phyloP scores from a whole-genome alignment of 768 basidiomycete genomes.

The Pleurotus cornucopiae region DNA sequence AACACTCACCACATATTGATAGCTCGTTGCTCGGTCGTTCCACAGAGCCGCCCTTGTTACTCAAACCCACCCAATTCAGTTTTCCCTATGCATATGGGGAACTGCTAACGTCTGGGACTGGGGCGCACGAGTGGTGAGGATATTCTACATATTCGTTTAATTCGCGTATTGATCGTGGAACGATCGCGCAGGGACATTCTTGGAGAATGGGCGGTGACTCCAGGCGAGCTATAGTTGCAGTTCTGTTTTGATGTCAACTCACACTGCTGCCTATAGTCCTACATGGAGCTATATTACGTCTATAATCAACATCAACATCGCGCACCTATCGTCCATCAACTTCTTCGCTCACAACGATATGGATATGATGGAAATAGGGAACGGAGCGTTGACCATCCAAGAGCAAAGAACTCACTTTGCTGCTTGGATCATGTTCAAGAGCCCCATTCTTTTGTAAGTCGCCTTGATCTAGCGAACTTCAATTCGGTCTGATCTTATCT shows the following conservation, averaged over 20 bases:
- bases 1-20: not conserved
- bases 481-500: not conserved
- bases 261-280: constrained; percentile 20
- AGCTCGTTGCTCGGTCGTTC: not conserved
- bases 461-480: constrained; percentile 8
- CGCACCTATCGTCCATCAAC: constrained; percentile 35
- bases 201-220: constrained; percentile 50
- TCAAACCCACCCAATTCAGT: constrained; percentile 42
- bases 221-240: constrained; percentile 17
- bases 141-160: not conserved
- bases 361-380: constrained; percentile 24
- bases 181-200: constrained; percentile 38
- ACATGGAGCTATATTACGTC: constrained; percentile 47
- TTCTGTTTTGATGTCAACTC: not conserved
- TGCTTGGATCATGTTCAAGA: constrained; percentile 51
- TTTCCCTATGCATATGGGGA: constrained; percentile 54
- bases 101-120: constrained; percentile 49
- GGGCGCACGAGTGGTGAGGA: constrained; percentile 46
- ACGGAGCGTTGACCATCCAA: constrained; percentile 44
- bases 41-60: constrained; percentile 40
- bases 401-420: constrained; percentile 56
- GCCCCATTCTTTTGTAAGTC: constrained; percentile 44
- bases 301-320: constrained; percentile 40
- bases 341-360: constrained; percentile 54
- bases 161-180: not conserved